A percentile compares a stretch with the other conserved stretches of the same genome.
Conservation (phyloP, 495 filamentous ascomycete species). For the Lichina pygmaea region DNA sequence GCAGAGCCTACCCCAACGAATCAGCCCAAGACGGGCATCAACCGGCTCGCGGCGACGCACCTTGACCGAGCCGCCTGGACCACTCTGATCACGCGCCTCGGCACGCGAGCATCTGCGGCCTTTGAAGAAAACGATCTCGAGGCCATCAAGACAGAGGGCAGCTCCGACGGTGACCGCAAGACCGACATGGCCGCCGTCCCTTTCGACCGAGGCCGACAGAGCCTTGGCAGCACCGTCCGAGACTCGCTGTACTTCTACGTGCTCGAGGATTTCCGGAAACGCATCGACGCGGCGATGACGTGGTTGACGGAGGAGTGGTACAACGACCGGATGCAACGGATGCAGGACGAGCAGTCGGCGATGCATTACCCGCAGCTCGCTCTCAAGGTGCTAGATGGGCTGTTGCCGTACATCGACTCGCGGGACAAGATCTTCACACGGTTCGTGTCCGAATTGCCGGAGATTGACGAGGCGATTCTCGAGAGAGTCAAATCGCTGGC, state of each 20-base stretch:
- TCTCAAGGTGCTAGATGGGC: constrained; percentile 56
- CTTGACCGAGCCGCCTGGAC: constrained; percentile 83
- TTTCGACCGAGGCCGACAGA: constrained; percentile 4
- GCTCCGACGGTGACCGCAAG: background rate
- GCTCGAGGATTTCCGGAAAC: constrained; percentile 65
- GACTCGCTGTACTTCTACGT: constrained; percentile 61
- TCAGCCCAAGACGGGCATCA: constrained; percentile 32
- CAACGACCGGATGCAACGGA: constrained; percentile 44
- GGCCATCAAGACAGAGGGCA: constrained; percentile 20
- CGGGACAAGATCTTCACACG: constrained; percentile 72
- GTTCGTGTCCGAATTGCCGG: constrained; percentile 78
- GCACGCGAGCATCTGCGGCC: constrained; percentile 48
- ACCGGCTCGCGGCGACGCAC: constrained; percentile 57
- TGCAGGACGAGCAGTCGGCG: constrained; percentile 17
- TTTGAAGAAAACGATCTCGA: constrained; percentile 21
- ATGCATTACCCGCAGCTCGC: constrained; percentile 56
- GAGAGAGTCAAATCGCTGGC: constrained; percentile 56
- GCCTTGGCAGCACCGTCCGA: constrained; percentile 41
- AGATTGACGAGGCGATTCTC: constrained; percentile 40
- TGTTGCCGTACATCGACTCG: constrained; percentile 61
- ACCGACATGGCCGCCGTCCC: constrained; percentile 1
- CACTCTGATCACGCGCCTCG: constrained; percentile 59
- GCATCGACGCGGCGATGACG: constrained; percentile 62
- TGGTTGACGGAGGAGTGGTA: constrained; percentile 99
- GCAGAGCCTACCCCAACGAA: constrained; percentile 32